Conservation (phyloP, 208 protist species). For the Porcisia deanei region DNA sequence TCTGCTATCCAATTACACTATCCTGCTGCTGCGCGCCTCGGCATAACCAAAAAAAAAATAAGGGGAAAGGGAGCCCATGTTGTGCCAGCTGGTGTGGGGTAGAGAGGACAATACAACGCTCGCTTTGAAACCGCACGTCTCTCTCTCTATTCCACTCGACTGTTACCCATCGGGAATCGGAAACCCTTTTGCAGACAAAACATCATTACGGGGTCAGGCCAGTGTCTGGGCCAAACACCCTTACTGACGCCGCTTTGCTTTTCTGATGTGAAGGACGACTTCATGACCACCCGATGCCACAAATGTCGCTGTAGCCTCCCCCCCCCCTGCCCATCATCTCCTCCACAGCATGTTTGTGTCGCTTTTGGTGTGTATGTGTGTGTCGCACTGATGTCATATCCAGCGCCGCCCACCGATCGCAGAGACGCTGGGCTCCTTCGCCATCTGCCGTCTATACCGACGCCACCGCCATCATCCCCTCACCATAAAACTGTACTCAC, state of each 20-base stretch:
- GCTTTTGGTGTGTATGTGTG: neutral
- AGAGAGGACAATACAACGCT: neutral
- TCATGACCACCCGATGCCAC: neutral
- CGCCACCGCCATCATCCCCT: slow-evolving; percentile 1
- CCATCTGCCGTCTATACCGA: neutral
- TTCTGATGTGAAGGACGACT: neutral
- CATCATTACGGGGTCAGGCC: neutral
- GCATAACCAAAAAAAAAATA: neutral
- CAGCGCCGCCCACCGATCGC: slow-evolving; percentile 21
- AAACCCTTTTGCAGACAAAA: neutral
- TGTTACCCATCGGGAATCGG: neutral
- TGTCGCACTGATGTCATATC: slow-evolving; percentile 6
- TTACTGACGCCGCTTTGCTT: neutral
- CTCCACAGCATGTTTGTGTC: neutral
- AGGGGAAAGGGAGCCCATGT: neutral
- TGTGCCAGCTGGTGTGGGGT: neutral
- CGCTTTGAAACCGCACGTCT: neutral
- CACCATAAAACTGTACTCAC: slow-evolving; percentile 33
- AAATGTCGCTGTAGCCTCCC: neutral
- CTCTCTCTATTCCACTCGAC: neutral
- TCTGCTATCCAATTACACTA: neutral
- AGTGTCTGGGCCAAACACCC: neutral
- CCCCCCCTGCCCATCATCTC: neutral
- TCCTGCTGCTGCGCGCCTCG: neutral
- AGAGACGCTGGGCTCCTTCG: slow-evolving; percentile 12